These are phyloP conservation scores for Stagonosporopsis cucurbitacearum DNA, from an alignment of 2,329 filamentous ascomycete species.

Conservation along the genomic window DNA sequence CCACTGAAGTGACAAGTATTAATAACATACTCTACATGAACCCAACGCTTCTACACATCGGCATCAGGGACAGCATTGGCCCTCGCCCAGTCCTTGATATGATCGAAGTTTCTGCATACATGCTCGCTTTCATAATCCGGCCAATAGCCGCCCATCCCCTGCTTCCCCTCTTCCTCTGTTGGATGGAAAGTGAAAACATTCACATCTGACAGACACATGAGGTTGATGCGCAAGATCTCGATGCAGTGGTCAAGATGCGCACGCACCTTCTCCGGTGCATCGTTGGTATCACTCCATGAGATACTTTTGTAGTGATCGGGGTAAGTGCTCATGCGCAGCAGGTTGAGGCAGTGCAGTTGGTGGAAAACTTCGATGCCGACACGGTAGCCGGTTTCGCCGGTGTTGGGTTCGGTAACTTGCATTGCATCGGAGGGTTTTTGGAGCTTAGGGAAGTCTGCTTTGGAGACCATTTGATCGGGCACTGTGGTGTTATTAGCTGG, in stretches of 20 bases:
- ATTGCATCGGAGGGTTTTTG: conserved; percentile 60
- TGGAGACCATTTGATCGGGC: conserved; percentile 66
- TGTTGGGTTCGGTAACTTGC: conserved; percentile 62
- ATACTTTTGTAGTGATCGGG: conserved; percentile 42
- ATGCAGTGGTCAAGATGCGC: conserved; percentile 46
- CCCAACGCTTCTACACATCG: conserved; percentile 19
- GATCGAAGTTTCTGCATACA: conserved; percentile 46
- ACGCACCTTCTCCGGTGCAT: conserved; percentile 38
- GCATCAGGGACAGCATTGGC: conserved; percentile 42
- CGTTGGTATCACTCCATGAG: conserved; percentile 35
- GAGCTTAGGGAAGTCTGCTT: conserved; percentile 61
- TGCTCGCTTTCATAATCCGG: conserved; percentile 44
- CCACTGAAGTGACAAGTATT: not conserved
- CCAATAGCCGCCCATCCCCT: conserved; percentile 30
- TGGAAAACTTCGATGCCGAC: conserved; percentile 66
- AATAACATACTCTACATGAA: not conserved
- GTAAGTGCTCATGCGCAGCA: conserved; percentile 45
- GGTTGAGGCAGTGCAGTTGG: conserved; percentile 50
- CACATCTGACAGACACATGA: conserved; percentile 46
- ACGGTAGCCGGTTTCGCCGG: conserved; percentile 65
- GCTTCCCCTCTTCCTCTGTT: conserved; percentile 21
- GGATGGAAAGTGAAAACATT: conserved; percentile 46
- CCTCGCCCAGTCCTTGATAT: conserved; percentile 41
- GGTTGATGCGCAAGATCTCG: conserved; percentile 46
- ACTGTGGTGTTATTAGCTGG: conserved; percentile 51